These are phyloP conservation scores for Trichosporon inkin DNA, from an alignment of 1,284 basidiomycete genomes.

Conservation along the genomic window DNA sequence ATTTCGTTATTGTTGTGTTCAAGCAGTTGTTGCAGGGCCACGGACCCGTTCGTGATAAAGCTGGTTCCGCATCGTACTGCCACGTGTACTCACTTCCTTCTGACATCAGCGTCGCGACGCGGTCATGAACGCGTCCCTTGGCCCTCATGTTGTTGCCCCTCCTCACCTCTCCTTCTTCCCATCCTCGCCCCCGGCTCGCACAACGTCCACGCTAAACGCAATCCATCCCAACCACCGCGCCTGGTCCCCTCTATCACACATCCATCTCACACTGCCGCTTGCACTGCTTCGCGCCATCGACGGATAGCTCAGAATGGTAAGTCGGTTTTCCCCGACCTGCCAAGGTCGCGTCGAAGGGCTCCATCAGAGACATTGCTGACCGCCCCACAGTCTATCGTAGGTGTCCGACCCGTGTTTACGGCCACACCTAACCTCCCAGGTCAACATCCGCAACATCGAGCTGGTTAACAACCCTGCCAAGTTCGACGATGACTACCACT, in stretches of 20 bases:
- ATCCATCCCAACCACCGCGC: not conserved
- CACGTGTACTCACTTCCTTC: not conserved
- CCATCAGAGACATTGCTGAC: not conserved
- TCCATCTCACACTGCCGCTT: not conserved
- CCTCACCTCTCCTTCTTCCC: not conserved
- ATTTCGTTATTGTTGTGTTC: not conserved
- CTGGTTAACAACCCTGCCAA: slow-evolving; percentile 90
- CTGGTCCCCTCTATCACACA: not conserved
- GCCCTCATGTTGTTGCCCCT: slow-evolving; percentile 6
- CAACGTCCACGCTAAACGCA: not conserved
- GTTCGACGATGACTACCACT: slow-evolving; percentile 86
- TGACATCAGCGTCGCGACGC: slow-evolving; percentile 8
- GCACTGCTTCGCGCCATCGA: not conserved
- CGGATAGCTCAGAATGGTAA: slow-evolving; percentile 13
- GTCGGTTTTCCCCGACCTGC: not conserved
- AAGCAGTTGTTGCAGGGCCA: not conserved
- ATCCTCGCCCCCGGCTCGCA: not conserved
- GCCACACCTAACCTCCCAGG: slow-evolving; percentile 29
- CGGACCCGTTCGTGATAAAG: not conserved
- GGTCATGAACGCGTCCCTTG: slow-evolving; percentile 8
- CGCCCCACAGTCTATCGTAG: slow-evolving; percentile 41
- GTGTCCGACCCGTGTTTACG: not conserved
- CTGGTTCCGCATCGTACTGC: not conserved
- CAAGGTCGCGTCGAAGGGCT: not conserved
- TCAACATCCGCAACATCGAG: slow-evolving; percentile 56